These are phyloP conservation scores for Chrysosphaeria jannelii DNA, from an alignment of 2,329 filamentous ascomycete genomes.

Conservation along the genomic window DNA sequence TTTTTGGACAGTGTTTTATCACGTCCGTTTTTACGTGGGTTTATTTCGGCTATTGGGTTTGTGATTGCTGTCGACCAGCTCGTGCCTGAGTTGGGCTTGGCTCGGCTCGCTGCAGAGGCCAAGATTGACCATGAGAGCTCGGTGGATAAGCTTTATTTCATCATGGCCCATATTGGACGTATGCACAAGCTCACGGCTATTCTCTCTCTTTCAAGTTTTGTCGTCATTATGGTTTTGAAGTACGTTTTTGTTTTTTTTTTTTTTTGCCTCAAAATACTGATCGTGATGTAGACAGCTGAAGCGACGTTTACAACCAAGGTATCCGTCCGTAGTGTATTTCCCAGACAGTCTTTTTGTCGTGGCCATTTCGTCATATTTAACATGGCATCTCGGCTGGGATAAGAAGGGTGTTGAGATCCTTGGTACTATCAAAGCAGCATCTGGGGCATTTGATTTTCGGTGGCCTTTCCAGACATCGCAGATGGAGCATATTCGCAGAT, in stretches of 20 bases:
- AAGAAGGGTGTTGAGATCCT: conserved; percentile 53
- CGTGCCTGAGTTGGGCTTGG: conserved; percentile 65
- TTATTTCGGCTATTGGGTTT: conserved; percentile 90
- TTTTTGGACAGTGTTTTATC: conserved; percentile 89
- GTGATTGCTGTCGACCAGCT: conserved; percentile 90
- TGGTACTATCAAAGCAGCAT: conserved; percentile 45
- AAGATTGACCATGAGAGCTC: conserved; percentile 61
- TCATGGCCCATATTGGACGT: conserved; percentile 32
- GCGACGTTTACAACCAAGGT: conserved; percentile 46
- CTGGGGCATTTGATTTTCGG: conserved; percentile 48
- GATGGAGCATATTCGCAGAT: conserved; percentile 56
- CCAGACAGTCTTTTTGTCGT: conserved; percentile 83
- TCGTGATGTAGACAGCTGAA: conserved; percentile 40
- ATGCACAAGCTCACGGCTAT: conserved; percentile 46
- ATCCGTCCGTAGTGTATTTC: conserved; percentile 56
- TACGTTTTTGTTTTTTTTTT: conserved; percentile 11
- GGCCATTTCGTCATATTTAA: conserved; percentile 50
- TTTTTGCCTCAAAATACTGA: conserved; percentile 1
- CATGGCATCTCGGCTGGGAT: conserved; percentile 53
- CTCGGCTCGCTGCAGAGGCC: conserved; percentile 27
- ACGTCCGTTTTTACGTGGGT: conserved; percentile 70
- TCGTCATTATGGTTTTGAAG: conserved; percentile 73
- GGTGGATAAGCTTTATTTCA: conserved; percentile 58
- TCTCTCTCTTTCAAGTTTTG: conserved; percentile 52
- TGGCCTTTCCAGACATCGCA: conserved; percentile 58